Conservation (phyloP, 2,329 filamentous ascomycete species). For the Penicillium frequentans region DNA sequence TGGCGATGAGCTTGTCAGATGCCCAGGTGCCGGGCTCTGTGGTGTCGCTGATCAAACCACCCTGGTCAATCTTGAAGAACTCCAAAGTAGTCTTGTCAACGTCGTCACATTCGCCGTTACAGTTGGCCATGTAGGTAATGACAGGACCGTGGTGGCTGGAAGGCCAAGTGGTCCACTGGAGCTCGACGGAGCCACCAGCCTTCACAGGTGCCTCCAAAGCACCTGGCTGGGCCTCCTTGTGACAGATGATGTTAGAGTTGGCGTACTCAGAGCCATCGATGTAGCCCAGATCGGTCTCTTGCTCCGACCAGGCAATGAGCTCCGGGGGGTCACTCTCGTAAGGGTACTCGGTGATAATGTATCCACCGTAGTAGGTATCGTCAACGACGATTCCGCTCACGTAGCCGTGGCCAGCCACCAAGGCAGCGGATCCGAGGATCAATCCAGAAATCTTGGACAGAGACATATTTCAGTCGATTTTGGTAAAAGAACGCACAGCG, state of each 20-base stretch:
- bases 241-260: slow-evolving; percentile 60
- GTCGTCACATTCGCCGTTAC: slow-evolving; percentile 56
- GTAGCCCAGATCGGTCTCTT: slow-evolving; percentile 55
- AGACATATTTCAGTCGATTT: slow-evolving; percentile 28
- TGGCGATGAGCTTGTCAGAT: slow-evolving; percentile 52
- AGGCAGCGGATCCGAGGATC: slow-evolving; percentile 35
- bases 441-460: slow-evolving; percentile 34
- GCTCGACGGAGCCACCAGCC: slow-evolving; percentile 59
- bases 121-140: slow-evolving; percentile 64
- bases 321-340: slow-evolving; percentile 40
- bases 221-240: slow-evolving; percentile 56
- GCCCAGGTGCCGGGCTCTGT: slow-evolving; percentile 55
- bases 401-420: slow-evolving; percentile 42
- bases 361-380: slow-evolving; percentile 41
- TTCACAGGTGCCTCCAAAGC: slow-evolving; percentile 54
- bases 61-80: slow-evolving; percentile 65
- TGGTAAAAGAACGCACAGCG: slow-evolving; percentile 32
- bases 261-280: slow-evolving; percentile 50
- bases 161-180: slow-evolving; percentile 69
- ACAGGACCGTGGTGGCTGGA: slow-evolving; percentile 64
- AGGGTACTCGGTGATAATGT: slow-evolving; percentile 36
- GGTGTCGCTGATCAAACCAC: slow-evolving; percentile 51
- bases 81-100: slow-evolving; percentile 55
- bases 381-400: slow-evolving; percentile 38
- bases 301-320: slow-evolving; percentile 56